Conservation (phyloP, 306 rosid genomes). For the Delonix regia region DNA sequence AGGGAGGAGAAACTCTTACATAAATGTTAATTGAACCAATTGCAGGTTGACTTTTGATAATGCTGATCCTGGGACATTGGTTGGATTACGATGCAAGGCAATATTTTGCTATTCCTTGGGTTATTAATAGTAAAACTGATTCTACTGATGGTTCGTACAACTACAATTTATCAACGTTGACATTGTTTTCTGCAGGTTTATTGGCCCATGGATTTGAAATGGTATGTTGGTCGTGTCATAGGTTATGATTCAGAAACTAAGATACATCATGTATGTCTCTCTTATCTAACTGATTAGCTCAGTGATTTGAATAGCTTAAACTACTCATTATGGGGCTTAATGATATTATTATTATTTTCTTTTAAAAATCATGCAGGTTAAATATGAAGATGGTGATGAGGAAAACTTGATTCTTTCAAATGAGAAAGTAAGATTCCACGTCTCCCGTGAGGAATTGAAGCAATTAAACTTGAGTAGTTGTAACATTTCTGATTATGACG, state of each 20-base stretch:
- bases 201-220: conserved; percentile 93
- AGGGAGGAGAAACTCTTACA: conserved; percentile 21
- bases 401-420: conserved; percentile 74
- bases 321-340: conserved; percentile 2
- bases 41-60: conserved; percentile 75
- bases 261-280: conserved; percentile 71
- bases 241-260: conserved; percentile 59
- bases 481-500: conserved; percentile 72
- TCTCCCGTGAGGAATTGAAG: conserved; percentile 84
- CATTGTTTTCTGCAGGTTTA: conserved; percentile 66
- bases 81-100: conserved; percentile 96
- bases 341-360: conserved; percentile 18
- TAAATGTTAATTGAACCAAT: conserved; percentile 31
- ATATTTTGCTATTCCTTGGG: conserved; percentile 40
- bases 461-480: conserved; percentile 66
- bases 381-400: conserved; percentile 80
- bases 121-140: conserved; percentile 13
- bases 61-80: conserved; percentile 69
- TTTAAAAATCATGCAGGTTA: conserved; percentile 63
- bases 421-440: conserved; percentile 74
- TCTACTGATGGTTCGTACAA: conserved; percentile 29
- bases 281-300: conserved; percentile 15
- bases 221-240: conserved; percentile 69
- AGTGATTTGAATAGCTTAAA: conserved; percentile 17
- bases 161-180: conserved; percentile 14